Percentiles rank a stretch among this genome's conserved stretches.
Evolutionary conservation across 192 early-diverging fungal genomes (phyloP).

Genomic region (Coemansia sp.): DNA sequence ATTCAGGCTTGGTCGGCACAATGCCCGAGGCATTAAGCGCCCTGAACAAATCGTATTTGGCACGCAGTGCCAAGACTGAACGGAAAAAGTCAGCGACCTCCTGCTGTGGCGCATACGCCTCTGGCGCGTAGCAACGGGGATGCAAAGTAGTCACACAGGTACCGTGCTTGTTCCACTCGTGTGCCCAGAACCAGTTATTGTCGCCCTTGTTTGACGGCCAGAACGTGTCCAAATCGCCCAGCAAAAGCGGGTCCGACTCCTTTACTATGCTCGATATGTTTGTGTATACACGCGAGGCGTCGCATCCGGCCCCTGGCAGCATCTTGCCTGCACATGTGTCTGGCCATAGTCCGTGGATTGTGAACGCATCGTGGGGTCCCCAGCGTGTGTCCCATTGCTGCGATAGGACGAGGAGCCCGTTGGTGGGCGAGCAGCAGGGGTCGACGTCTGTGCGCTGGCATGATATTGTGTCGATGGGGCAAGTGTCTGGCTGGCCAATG

Average conservation of each 20-base stretch:
- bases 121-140: conserved; percentile 55
- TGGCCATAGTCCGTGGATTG: conserved; percentile 80
- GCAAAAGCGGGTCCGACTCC: conserved; percentile 2
- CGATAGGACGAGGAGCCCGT: conserved; percentile 47
- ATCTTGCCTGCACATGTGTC: conserved; percentile 60
- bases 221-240: conserved; percentile 58
- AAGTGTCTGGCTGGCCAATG: conserved; percentile 6
- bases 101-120: conserved; percentile 41
- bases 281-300: conserved; percentile 58
- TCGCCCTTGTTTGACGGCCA: conserved; percentile 71
- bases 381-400: conserved; percentile 61
- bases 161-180: conserved; percentile 82
- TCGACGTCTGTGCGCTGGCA: conserved; percentile 30
- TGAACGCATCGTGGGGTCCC: conserved; percentile 60
- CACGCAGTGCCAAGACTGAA: conserved; percentile 53
- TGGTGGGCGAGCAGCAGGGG: conserved; percentile 50
- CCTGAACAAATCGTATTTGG: conserved; percentile 56
- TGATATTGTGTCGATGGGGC: conserved; percentile 43
- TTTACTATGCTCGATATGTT: conserved; percentile 56
- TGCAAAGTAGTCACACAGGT: conserved; percentile 68
- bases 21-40: conserved; percentile 51
- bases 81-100: conserved; percentile 63
- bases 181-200: conserved; percentile 76
- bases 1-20: conserved; percentile 40
- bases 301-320: conserved; percentile 57